Evolutionary conservation across 1,284 basidiomycete genomes (phyloP).

Genomic region (Puccinia polysora): DNA sequence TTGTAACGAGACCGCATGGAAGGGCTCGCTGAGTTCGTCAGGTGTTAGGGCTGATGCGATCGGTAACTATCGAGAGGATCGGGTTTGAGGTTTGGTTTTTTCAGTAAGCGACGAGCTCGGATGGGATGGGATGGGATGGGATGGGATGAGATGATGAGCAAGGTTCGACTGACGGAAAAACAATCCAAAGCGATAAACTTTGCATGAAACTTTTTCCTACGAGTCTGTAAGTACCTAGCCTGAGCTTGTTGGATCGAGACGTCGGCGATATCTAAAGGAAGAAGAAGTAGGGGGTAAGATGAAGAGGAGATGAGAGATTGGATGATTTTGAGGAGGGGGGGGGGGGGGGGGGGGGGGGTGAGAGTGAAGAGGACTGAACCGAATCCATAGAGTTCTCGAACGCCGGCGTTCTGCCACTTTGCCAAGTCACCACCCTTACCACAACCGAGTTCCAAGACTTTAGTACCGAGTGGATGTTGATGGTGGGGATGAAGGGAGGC

Average conservation of each 20-base stretch:
- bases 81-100: conserved; percentile 14
- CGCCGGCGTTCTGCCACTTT: conserved; percentile 88
- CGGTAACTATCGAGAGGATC: conserved; percentile 56
- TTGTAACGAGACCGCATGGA: conserved; percentile 94
- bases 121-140: not conserved
- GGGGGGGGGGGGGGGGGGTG: not conserved
- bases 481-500: conserved; percentile 55
- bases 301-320: not conserved
- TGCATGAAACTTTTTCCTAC: conserved; percentile 64
- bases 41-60: conserved; percentile 68
- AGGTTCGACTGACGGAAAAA: conserved; percentile 59
- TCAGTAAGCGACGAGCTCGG: not conserved
- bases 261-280: conserved; percentile 71
- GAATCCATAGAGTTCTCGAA: conserved; percentile 72
- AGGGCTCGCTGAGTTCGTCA: conserved; percentile 60
- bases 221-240: conserved; percentile 61
- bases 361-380: conserved; percentile 59
- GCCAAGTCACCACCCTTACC: conserved; percentile 96
- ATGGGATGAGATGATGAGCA: not conserved
- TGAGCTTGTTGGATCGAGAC: conserved; percentile 87
- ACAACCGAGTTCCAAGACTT: conserved; percentile 91
- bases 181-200: conserved; percentile 84
- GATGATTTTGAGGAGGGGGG: not conserved
- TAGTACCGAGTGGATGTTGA: conserved; percentile 57
- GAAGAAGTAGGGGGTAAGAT: not conserved